Base-by-base conservation (phyloP, 495 filamentous ascomycete genomes). In the Platismatia glauca region DNA sequence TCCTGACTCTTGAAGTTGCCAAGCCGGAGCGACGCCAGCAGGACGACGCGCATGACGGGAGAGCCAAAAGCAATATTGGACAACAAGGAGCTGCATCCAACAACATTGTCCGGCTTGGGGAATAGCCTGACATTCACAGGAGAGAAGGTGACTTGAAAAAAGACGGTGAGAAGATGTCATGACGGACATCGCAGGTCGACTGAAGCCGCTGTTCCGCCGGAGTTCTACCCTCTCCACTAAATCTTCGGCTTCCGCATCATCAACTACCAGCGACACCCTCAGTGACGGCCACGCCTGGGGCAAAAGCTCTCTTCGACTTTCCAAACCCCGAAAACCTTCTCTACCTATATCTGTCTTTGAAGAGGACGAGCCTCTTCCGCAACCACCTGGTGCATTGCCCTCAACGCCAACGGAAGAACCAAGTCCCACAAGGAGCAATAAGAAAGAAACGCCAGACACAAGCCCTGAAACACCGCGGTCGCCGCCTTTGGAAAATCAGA, bases 171-270 rank as follows among this genome's bases (percentile, higher is more conserved):
- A 57, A 37, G 16, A 35, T 24, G 60, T 55, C 2, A 70, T 70
- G 68, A 29, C 55, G 41, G 68, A 70, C 37, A 16, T 70, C 44
- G 64, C 61, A 56, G 46, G 60, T 55, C 66, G 63, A 34, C 50
- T 68, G 20, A 68, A 68, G 58, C 68, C 68, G 35, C 57, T 65
- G 20, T 70, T 70, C 59, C 66, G 68, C 48, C 66, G 68, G 33
- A 64, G 67, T 24, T 66, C 63, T 27, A 64, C 68, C 37, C 37
- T 46, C 43, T 66, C 68, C 41, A 43, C 64, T 46, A 60, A 63
- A 35, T 65, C 64, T 8, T 57, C 62, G 9, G 22, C 56, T 24
- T 63, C 64, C 13, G 34, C 43, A 20, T 34, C 61, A n/a, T 61
- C 64, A 12, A 37, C 64, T 11, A 34, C 52, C 31, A 56, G 27